phyloP scores from a whole-genome alignment of 495 filamentous ascomycete species.

The Penicillium odoratum region DNA sequence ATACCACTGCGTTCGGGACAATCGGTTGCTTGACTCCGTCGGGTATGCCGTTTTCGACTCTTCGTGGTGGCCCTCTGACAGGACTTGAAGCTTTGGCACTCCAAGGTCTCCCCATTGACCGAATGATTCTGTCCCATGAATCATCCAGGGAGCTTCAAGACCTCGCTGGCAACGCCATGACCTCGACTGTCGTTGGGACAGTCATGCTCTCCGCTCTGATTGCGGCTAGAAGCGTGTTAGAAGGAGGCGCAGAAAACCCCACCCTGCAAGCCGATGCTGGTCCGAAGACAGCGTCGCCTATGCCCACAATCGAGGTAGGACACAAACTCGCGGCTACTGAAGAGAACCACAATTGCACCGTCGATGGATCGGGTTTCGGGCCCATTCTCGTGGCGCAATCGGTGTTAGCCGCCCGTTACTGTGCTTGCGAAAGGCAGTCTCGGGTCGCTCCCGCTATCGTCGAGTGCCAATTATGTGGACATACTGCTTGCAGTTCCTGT shows the following conservation, averaged over 20 bases:
- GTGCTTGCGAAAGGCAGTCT: conserved; percentile 58
- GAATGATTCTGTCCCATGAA: conserved; percentile 63
- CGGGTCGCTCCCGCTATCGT: conserved; percentile 38
- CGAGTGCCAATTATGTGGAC: conserved; percentile 52
- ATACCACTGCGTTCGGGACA: conserved; percentile 52
- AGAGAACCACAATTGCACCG: neutral
- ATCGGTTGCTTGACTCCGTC: conserved; percentile 69
- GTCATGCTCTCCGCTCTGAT: conserved; percentile 58
- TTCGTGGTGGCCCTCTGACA: conserved; percentile 60
- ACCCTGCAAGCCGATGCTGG: neutral
- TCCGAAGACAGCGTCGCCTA: neutral
- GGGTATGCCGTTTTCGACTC: conserved; percentile 63
- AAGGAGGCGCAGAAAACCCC: conserved; percentile 6
- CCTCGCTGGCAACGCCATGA: conserved; percentile 85
- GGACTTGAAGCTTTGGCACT: conserved; percentile 67
- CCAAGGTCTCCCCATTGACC: conserved; percentile 69
- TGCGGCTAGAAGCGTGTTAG: conserved; percentile 37
- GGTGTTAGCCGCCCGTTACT: conserved; percentile 23
- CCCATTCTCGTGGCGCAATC: neutral
- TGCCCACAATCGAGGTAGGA: neutral
- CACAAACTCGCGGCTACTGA: conserved; percentile 1
- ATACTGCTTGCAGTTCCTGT: conserved; percentile 58
- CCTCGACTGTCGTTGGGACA: conserved; percentile 68
- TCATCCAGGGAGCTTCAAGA: conserved; percentile 65
- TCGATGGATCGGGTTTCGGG: neutral